Percentiles rank a stretch among this genome's conserved stretches.
Conservation (phyloP, 2,329 filamentous ascomycete species). For the Exophiala calicioides region DNA sequence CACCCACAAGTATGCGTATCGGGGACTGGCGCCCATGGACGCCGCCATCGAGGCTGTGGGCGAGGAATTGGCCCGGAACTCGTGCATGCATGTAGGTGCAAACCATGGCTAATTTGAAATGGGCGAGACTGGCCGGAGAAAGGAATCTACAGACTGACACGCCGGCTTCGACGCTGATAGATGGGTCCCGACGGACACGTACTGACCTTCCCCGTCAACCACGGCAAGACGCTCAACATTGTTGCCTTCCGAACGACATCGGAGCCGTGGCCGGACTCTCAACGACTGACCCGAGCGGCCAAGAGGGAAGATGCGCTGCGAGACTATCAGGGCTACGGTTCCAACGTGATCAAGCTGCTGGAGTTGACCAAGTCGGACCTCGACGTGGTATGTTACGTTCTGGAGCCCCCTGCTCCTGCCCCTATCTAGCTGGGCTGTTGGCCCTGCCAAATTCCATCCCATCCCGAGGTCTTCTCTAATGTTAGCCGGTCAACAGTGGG, state of each 20-base stretch:
- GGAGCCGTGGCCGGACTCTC: slow-evolving; percentile 43
- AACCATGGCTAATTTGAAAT: not conserved
- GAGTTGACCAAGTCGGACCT: slow-evolving; percentile 35
- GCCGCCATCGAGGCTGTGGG: slow-evolving; percentile 53
- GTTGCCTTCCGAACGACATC: slow-evolving; percentile 49
- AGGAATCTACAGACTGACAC: too few relatives aligned
- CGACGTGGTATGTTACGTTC: slow-evolving; percentile 29
- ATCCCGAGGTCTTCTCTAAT: too few relatives aligned
- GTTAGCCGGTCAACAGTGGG: slow-evolving; percentile 37
- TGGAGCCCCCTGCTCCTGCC: too few relatives aligned
- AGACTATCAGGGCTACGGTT: slow-evolving; percentile 28
- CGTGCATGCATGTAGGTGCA: slow-evolving; percentile 39
- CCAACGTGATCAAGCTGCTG: slow-evolving; percentile 30
- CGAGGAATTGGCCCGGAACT: slow-evolving; percentile 50
- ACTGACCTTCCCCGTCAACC: slow-evolving; percentile 63
- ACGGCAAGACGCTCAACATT: slow-evolving; percentile 60
- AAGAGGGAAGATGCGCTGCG: slow-evolving; percentile 29
- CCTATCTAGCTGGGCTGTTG: too few relatives aligned
- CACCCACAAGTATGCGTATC: slow-evolving; percentile 61
- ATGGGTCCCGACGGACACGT: slow-evolving; percentile 63
- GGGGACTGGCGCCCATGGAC: slow-evolving; percentile 62
- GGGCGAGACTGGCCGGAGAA: too few relatives aligned
- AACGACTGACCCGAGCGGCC: slow-evolving; percentile 42
- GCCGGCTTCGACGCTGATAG: too few relatives aligned
- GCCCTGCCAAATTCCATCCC: too few relatives aligned